Conservation (phyloP, 768 basidiomycete species). For the Atractiella rhizophila region DNA sequence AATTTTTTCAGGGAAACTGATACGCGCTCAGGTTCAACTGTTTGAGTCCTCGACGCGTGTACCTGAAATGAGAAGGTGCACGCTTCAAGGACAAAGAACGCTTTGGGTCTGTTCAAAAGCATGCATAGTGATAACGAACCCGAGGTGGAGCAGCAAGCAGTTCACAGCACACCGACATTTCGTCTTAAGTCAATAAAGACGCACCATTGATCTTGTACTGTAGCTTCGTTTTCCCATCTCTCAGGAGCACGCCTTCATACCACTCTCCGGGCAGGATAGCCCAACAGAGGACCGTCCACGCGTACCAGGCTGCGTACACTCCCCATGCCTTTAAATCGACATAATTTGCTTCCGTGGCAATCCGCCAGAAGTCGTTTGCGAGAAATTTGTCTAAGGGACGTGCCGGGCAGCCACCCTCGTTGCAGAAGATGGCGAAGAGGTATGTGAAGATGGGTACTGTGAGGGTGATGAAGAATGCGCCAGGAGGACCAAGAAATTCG, state of each 20-base stretch:
- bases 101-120: no score
- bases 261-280: conserved; percentile 44
- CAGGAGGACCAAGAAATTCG: conserved; percentile 62
- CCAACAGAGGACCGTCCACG: conserved; percentile 65
- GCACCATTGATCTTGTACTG: conserved; percentile 82
- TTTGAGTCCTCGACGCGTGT: no score
- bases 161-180: background rate
- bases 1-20: no score
- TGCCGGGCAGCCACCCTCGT: conserved; percentile 21
- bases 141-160: background rate
- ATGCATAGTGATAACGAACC: no score
- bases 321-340: no score
- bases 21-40: no score
- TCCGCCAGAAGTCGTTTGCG: conserved; percentile 15
- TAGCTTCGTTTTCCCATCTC: conserved; percentile 46
- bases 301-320: conserved; percentile 82
- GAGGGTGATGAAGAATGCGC: conserved; percentile 37
- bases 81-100: no score
- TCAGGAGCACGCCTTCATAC: conserved; percentile 41
- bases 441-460: conserved; percentile 48
- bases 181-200: conserved; percentile 11
- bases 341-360: conserved; percentile 44
- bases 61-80: no score
- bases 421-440: conserved; percentile 29
- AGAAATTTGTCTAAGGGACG: conserved; percentile 10